These are phyloP conservation scores for Veloporphyrellus conicus DNA, from an alignment of 1,284 basidiomycete species.

Conservation along the genomic window DNA sequence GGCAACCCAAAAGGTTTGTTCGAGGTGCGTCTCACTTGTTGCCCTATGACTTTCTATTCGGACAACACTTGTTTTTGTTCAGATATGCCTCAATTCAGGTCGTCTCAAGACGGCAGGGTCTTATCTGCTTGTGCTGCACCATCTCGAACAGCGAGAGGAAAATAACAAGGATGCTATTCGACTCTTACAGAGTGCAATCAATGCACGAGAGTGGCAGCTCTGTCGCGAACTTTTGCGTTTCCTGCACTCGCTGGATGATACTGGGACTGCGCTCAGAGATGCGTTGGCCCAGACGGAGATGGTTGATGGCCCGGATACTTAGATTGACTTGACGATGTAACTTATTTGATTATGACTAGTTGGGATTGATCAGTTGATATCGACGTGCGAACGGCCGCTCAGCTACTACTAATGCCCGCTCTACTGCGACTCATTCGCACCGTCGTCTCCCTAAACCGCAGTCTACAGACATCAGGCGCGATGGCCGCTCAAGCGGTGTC, in stretches of 20 bases:
- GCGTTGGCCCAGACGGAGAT: conserved; percentile 48
- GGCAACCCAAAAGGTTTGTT: conserved; percentile 90
- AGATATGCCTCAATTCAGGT: conserved; percentile 75
- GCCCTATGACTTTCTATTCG: neutral
- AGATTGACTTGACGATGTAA: neutral
- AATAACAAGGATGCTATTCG: conserved; percentile 75
- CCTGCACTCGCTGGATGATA: conserved; percentile 85
- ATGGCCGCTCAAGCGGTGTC: conserved; percentile 56
- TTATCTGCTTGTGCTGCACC: conserved; percentile 91
- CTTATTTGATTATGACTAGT: conserved; percentile 1
- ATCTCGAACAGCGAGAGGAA: conserved; percentile 84
- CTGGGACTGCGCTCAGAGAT: conserved; percentile 64
- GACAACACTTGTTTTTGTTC: conserved; percentile 1
- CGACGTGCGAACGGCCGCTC: too few relatives aligned
- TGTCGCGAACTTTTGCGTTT: conserved; percentile 90
- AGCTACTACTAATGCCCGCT: too few relatives aligned
- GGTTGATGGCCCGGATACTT: conserved; percentile 4
- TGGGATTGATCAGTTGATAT: neutral
- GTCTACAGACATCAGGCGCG: conserved; percentile 30
- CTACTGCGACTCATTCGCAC: conserved; percentile 8
- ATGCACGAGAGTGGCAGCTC: conserved; percentile 73
- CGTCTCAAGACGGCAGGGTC: conserved; percentile 87
- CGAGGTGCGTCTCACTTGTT: conserved; percentile 52
- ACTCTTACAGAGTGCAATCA: conserved; percentile 70
- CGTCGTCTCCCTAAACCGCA: conserved; percentile 7